Evolutionary conservation across 202 grass and related monocot genomes (phyloP), one percentile per base, ranked within the genome.

Genomic region (Carex sylvatica): DNA sequence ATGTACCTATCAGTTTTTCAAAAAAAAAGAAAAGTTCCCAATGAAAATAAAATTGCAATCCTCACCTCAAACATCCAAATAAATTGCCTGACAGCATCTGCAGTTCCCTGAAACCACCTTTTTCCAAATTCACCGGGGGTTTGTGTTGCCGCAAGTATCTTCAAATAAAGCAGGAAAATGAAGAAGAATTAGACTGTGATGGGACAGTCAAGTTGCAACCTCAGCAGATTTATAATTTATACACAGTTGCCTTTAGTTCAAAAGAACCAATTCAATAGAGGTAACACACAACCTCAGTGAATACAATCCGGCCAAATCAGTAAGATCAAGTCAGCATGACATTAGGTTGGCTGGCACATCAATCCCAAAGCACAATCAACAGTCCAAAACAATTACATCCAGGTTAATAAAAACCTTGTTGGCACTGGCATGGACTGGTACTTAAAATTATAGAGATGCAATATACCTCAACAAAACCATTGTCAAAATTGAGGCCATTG

Each of bases 71-170:
- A 94, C 68, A 94, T 79, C 92, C 92, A 94, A 51, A 89, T 85
- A 86, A 94, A 94, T 80, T 94, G 92, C 66, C 92, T 89, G 51
- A 94, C 92, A 84, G 92, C 92, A 83, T 94, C 92, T 6, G 92
- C 92, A 42, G 92, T 94, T 86, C 92, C 92, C 70, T 94, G 92
- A 85, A 94, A 94, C 92, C 92, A 94, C 79, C 90, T 85, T 20
- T 94, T 91, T 61, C 92, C 92, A 0, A 80, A 89, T 83, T 94
- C 85, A 74, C 92, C 92, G 71, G 87, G 83, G 61, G 92, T 94
- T 80, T 94, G 92, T n/a, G 92, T 91, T 42, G 92, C 92, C n/a
- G 92, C 92, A 56, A 94, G 83, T 74, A 94, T 89, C 92, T 94
- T 54, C 49, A 26, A 35, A 74, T 62, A 61, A 4, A 66, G 18